These are phyloP conservation scores for Cytospora piceae DNA, from an alignment of 2,329 filamentous ascomycete genomes.

Conservation along the genomic window DNA sequence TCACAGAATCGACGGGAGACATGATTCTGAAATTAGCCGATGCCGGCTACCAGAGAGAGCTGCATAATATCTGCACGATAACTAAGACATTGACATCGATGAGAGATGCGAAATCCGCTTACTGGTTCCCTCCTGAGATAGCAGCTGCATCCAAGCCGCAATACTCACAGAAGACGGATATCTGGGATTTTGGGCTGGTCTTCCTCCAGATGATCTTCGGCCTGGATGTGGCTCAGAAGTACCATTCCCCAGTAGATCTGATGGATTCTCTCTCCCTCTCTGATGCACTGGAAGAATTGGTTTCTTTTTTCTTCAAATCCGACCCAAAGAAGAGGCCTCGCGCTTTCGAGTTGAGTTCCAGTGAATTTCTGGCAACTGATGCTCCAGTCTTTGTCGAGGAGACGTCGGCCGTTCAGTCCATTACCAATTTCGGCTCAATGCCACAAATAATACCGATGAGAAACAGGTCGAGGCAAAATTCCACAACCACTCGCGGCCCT, in stretches of 20 bases:
- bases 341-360: constrained; percentile 72
- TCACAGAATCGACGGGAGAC: constrained; percentile 68
- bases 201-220: constrained; percentile 96
- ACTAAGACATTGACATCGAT: constrained; percentile 56
- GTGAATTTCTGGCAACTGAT: constrained; percentile 68
- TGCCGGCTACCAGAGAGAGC: constrained; percentile 68
- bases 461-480: constrained; percentile 63
- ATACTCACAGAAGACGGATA: constrained; percentile 78
- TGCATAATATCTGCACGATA: constrained; percentile 64
- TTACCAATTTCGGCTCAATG: constrained; percentile 42
- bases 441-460: constrained; percentile 45
- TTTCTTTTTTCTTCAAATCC: constrained; percentile 81
- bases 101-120: constrained; percentile 71
- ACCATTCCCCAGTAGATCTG: constrained; percentile 76
- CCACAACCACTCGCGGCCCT: constrained; percentile 52
- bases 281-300: constrained; percentile 74
- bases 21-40: constrained; percentile 77
- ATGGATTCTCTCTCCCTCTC: constrained; percentile 75
- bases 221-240: constrained; percentile 72
- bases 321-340: constrained; percentile 84
- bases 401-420: constrained; percentile 43
- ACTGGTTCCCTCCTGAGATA: constrained; percentile 83
- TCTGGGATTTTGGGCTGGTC: constrained; percentile 93
- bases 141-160: constrained; percentile 63
- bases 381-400: constrained; percentile 60